These are phyloP conservation scores for Pseudogymnoascus sp. DNA, from an alignment of 2,329 filamentous ascomycete species.

Conservation along the genomic window DNA sequence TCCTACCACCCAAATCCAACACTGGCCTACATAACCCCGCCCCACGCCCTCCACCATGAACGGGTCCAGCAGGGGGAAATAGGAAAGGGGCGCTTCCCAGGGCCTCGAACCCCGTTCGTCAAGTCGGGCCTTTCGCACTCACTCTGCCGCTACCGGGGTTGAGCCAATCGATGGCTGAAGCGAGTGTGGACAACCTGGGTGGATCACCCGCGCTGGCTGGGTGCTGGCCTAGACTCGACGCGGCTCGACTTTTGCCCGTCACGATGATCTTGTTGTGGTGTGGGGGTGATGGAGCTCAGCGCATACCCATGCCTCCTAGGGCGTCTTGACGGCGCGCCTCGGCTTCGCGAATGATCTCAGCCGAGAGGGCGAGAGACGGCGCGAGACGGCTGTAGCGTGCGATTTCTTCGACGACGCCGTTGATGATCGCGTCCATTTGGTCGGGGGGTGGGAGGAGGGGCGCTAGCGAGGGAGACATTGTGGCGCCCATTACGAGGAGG, in stretches of 20 bases:
- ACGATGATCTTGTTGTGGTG: not conserved
- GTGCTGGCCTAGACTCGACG: not conserved
- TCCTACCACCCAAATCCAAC: not conserved
- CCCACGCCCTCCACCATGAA: not conserved
- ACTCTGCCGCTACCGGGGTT: not conserved
- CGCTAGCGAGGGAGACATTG: constrained; percentile 66
- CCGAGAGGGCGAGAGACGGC: constrained; percentile 67
- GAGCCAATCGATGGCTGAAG: not conserved
- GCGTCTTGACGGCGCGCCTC: constrained; percentile 63
- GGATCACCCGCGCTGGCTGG: not conserved
- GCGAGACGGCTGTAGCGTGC: constrained; percentile 68
- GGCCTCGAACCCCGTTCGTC: not conserved
- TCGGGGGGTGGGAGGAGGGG: constrained; percentile 49
- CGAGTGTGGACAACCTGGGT: not conserved
- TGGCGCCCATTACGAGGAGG: constrained; percentile 75
- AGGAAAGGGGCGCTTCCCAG: not conserved
- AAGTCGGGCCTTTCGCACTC: constrained; percentile 4
- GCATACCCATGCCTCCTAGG: constrained; percentile 37
- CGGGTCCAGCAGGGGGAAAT: not conserved
- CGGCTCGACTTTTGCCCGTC: not conserved
- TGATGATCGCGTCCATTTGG: constrained; percentile 68
- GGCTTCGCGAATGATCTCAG: constrained; percentile 74
- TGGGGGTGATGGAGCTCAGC: not conserved
- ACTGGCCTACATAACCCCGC: not conserved
- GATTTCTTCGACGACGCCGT: constrained; percentile 68